These are phyloP conservation scores for Podochytrium sp. DNA, from an alignment of 192 early-diverging fungal species.

Conservation along the genomic window DNA sequence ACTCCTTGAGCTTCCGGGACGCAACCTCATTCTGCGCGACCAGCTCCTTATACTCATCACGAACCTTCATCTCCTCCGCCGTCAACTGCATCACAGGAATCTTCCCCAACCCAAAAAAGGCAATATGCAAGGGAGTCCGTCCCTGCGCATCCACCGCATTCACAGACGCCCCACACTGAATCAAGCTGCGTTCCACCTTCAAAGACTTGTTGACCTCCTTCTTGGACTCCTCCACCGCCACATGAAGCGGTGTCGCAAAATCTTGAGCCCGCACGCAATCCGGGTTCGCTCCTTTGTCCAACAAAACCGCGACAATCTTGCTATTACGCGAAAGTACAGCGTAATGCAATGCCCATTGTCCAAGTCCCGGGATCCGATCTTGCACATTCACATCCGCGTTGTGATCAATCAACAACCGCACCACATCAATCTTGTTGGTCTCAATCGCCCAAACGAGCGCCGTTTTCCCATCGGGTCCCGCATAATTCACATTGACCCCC, in stretches of 20 bases:
- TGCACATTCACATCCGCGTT: conserved; percentile 38
- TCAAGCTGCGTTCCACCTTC: conserved; percentile 49
- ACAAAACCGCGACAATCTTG: conserved; percentile 42
- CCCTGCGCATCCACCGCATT: conserved; percentile 58
- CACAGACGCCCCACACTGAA: conserved; percentile 47
- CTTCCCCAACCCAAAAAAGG: conserved; percentile 39
- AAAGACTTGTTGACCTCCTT: conserved; percentile 49
- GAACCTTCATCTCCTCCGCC: conserved; percentile 20
- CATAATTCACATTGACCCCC: conserved; percentile 32
- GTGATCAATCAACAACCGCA: conserved; percentile 15
- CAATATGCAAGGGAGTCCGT: conserved; percentile 55
- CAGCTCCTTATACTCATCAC: conserved; percentile 27
- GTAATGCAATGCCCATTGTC: conserved; percentile 44
- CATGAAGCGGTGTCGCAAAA: conserved; percentile 51
- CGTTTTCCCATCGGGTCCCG: conserved; percentile 5
- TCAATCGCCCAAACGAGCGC: conserved; percentile 31
- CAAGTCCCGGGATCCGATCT: conserved; percentile 5
- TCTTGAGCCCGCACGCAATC: conserved; percentile 24
- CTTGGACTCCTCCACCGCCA: conserved; percentile 53
- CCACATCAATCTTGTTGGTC: neutral
- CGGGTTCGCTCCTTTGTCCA: conserved; percentile 46
- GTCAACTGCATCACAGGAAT: conserved; percentile 49
- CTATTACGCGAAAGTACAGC: conserved; percentile 46
- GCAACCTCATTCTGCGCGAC: neutral
- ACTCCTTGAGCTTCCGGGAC: neutral